Base-by-base conservation (phyloP, 2,329 filamentous ascomycete genomes). In the Fusarium bulbicola region DNA sequence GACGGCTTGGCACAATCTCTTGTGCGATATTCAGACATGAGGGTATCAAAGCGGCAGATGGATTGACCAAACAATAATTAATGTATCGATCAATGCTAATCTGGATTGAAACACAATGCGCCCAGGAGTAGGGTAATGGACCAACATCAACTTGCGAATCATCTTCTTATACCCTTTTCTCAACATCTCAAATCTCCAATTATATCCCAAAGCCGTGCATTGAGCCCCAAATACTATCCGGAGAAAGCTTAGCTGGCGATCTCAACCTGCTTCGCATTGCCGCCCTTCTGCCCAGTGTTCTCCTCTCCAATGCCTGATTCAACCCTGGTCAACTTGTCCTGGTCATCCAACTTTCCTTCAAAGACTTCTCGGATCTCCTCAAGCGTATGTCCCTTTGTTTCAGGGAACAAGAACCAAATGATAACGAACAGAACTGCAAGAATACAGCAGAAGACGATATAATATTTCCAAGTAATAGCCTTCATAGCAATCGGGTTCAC, bases 401-500 rank as follows among this genome's bases (percentile, higher is more conserved):
- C 80, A 0, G 79, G 79, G 59, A 80, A 81, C 26, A 82, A 77
- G 68, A 84, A 82, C 70, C 80, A 85, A 24, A 84, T 78, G 16
- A 82, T 46, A 6, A 74, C 66, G 13, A 83, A 53, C n/a, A 81
- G 76, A 8, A 79, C 59, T 1, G 72, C 74, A 30, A 84, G 57
- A 36, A 82, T 81, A 14, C 79, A 80, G 59, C 80, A 78, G 52
- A 81, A 85, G 13, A 85, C 78, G 37, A 81, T 79, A 54, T 83
- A 85, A 59, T 84, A 85, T 53, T 78, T 81, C 82, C 83, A 85
- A 0, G 67, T 74, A 15, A 85, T 80, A 0, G 68, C 75, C 2
- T 76, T 67, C 57, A 85, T 79, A 0, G 81, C 83, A 7, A 85
- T 80, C 0, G 84, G 84, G 52, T 83, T 84, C 30, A 82, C 80